phyloP scores from a whole-genome alignment of 2,329 filamentous ascomycete species.

The Lomentospora prolificans region DNA sequence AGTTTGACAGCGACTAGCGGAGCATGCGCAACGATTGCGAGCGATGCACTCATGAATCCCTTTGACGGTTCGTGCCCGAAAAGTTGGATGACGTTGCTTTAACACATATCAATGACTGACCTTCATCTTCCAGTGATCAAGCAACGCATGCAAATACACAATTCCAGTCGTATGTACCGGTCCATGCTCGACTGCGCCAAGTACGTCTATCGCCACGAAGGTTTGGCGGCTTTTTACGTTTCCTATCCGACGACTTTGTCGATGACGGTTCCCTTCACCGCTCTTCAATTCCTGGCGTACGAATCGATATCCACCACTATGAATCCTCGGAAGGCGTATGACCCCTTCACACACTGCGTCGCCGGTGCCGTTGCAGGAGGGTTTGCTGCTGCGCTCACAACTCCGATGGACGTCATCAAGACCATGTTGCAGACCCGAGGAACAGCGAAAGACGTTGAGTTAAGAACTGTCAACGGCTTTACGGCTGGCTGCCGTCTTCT shows the following conservation, averaged over 20 bases:
- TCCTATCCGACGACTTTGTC: slow-evolving; percentile 96
- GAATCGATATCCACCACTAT: slow-evolving; percentile 90
- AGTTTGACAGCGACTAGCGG: slow-evolving; percentile 68
- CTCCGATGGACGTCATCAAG: slow-evolving; percentile 96
- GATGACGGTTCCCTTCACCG: slow-evolving; percentile 98
- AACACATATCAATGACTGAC: background rate
- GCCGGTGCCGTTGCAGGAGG: slow-evolving; percentile 90
- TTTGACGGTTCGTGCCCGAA: slow-evolving; percentile 76
- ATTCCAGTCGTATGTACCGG: slow-evolving; percentile 78
- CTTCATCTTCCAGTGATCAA: slow-evolving; percentile 66
- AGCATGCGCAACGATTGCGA: slow-evolving; percentile 90
- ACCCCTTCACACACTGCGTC: slow-evolving; percentile 86
- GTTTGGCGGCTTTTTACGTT: slow-evolving; percentile 87
- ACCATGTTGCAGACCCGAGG: slow-evolving; percentile 92
- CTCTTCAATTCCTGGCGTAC: slow-evolving; percentile 94
- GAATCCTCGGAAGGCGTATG: slow-evolving; percentile 79
- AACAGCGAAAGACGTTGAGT: slow-evolving; percentile 67
- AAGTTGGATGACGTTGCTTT: no score
- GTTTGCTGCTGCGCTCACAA: slow-evolving; percentile 86
- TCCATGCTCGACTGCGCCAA: slow-evolving; percentile 79
- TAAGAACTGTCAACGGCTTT: slow-evolving; percentile 77
- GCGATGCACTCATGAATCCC: slow-evolving; percentile 97
- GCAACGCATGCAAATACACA: slow-evolving; percentile 97
- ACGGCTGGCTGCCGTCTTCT: slow-evolving; percentile 71
- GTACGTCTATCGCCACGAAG: slow-evolving; percentile 80